phyloP scores from a whole-genome alignment of 768 basidiomycete genomes.

The Antrodiella citrinella region DNA sequence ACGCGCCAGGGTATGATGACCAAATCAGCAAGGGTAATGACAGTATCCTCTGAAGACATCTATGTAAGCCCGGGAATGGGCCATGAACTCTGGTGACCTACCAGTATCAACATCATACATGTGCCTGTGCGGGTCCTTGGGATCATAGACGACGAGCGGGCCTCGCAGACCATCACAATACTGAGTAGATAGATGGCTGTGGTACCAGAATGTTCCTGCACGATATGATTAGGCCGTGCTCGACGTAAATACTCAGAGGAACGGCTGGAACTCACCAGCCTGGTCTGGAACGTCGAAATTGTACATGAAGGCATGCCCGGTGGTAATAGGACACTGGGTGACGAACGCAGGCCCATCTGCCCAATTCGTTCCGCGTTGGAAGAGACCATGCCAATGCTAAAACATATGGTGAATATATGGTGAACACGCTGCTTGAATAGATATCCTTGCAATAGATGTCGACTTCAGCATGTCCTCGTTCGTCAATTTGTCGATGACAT shows the following conservation, averaged over 20 bases:
- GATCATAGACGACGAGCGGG: conserved; percentile 31
- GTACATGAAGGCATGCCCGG: conserved; percentile 32
- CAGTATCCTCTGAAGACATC: conserved; percentile 25
- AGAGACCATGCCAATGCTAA: conserved; percentile 39
- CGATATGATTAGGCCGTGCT: no score
- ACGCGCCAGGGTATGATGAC: conserved; percentile 22
- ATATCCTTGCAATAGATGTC: not conserved
- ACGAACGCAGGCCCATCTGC: conserved; percentile 42
- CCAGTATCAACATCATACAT: conserved; percentile 42
- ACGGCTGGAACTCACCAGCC: conserved; percentile 15
- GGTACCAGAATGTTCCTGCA: no score
- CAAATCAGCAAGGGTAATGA: conserved; percentile 40
- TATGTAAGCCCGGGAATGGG: not conserved
- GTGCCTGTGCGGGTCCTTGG: conserved; percentile 28
- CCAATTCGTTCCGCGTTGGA: conserved; percentile 32
- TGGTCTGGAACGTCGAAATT: conserved; percentile 23
- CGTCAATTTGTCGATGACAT: not conserved
- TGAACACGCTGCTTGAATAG: no score
- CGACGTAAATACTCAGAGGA: not conserved
- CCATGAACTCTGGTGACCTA: conserved; percentile 11
- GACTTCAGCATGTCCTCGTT: not conserved
- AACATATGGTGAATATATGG: no score
- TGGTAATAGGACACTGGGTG: conserved; percentile 27
- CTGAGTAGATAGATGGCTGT: no score
- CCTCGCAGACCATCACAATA: no score